Evolutionary conservation across 371 early-diverging fungal genomes (phyloP).

Genomic region (Batkoa obscura): DNA sequence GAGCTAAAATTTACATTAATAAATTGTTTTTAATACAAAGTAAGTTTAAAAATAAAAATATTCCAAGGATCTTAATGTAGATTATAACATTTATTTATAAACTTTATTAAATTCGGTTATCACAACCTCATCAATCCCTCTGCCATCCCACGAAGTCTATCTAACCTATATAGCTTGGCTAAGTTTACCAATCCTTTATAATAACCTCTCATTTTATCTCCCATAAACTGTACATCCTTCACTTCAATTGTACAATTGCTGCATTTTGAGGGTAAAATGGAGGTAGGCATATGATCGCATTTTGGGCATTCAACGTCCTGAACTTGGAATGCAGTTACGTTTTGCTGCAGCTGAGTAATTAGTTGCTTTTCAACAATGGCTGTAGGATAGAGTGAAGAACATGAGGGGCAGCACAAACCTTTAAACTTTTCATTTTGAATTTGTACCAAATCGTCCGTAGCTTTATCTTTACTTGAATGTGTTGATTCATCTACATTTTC

Average conservation of each 20-base stretch:
- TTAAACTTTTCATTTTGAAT: slow-evolving; percentile 9
- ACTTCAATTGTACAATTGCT: not conserved
- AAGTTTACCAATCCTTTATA: not conserved
- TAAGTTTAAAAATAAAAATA: too few relatives aligned
- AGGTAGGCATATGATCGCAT: slow-evolving; percentile 51
- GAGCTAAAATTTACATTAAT: too few relatives aligned
- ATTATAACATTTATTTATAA: too few relatives aligned
- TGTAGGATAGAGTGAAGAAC: slow-evolving; percentile 43
- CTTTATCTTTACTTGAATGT: not conserved
- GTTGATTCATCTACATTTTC: slow-evolving; percentile 31
- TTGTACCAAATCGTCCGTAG: slow-evolving; percentile 7
- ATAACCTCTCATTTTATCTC: not conserved
- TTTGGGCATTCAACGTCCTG: slow-evolving; percentile 71
- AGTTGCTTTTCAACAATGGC: slow-evolving; percentile 52
- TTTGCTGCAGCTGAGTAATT: slow-evolving; percentile 37
- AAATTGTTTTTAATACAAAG: too few relatives aligned
- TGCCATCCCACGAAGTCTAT: too few relatives aligned
- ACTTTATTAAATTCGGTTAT: too few relatives aligned
- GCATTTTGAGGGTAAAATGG: not conserved
- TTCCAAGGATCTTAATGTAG: too few relatives aligned
- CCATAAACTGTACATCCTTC: not conserved
- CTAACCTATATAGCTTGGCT: not conserved
- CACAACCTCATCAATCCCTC: too few relatives aligned
- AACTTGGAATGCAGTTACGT: slow-evolving; percentile 48
- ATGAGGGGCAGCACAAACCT: slow-evolving; percentile 24